Percentiles rank a stretch among this genome's conserved stretches.
Evolutionary conservation across 768 basidiomycete species (phyloP).

Genomic region (Suillus plorans): DNA sequence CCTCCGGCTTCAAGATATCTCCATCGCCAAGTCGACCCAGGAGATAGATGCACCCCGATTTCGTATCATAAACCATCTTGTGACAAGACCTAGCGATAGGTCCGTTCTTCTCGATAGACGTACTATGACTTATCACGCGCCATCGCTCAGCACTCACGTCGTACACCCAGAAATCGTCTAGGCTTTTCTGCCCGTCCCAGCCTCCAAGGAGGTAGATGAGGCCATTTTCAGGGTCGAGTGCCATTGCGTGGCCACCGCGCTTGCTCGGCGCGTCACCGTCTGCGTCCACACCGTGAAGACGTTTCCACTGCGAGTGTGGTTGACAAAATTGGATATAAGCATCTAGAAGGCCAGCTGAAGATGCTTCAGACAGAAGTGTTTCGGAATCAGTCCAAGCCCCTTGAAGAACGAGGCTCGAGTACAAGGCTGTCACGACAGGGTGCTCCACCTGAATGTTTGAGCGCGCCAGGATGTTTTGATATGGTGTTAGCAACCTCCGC

Average conservation of each 20-base stretch:
- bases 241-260: slow-evolving; percentile 83
- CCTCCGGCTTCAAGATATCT: slow-evolving; percentile 38
- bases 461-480: slow-evolving; percentile 54
- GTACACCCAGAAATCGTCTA: slow-evolving; percentile 83
- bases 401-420: slow-evolving; percentile 61
- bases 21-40: slow-evolving; percentile 66
- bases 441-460: slow-evolving; percentile 64
- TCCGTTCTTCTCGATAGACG: slow-evolving; percentile 57
- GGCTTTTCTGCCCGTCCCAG: slow-evolving; percentile 68
- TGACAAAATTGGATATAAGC: slow-evolving; percentile 54
- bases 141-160: slow-evolving; percentile 59
- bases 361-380: slow-evolving; percentile 46
- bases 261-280: slow-evolving; percentile 63
- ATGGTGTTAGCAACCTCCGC: slow-evolving; percentile 68
- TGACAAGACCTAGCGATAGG: slow-evolving; percentile 76
- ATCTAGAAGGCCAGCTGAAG: slow-evolving; percentile 60
- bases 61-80: slow-evolving; percentile 79
- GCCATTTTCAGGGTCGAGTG: slow-evolving; percentile 62
- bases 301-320: slow-evolving; percentile 62
- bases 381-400: slow-evolving; percentile 66
- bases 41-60: slow-evolving; percentile 68
- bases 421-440: slow-evolving; percentile 64
- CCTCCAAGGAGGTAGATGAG: slow-evolving; percentile 78
- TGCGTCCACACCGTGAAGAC: slow-evolving; percentile 56
- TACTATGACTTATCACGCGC: slow-evolving; percentile 56